Percentiles rank a stretch among this genome's conserved stretches.
Evolutionary conservation across 805 yeast genomes (phyloP).

Genomic region (Helenozyma rhizophorensis): DNA sequence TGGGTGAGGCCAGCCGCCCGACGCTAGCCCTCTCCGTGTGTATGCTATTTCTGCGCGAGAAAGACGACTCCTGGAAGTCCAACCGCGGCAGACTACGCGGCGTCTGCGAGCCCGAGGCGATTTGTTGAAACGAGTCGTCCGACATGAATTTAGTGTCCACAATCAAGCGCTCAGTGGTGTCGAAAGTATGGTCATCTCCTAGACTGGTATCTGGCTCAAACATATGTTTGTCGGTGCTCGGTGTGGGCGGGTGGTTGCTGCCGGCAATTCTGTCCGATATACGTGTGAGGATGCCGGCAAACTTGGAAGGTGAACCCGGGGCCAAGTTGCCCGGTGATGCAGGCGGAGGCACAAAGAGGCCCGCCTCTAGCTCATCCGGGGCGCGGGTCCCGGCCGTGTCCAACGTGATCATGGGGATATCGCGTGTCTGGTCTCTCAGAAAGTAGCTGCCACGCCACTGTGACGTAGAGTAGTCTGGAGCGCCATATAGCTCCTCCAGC

Average conservation of each 20-base stretch:
- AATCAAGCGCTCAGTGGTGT: not conserved
- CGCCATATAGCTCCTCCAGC: no score
- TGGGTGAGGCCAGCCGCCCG: no score
- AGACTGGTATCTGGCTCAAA: no score
- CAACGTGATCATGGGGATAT: constrained; percentile 15
- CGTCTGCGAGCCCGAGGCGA: no score
- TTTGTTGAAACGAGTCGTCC: constrained; percentile 2
- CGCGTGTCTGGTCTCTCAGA: constrained; percentile 6
- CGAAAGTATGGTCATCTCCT: not conserved
- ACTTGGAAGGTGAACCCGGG: constrained; percentile 10
- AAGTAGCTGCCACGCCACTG: not conserved
- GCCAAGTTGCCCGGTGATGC: not conserved
- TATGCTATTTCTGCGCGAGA: no score
- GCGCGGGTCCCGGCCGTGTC: constrained; percentile 2
- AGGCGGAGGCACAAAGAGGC: constrained; percentile 1
- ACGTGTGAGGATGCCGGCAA: constrained; percentile 10
- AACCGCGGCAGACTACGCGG: not conserved
- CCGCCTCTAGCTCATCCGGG: constrained; percentile 7
- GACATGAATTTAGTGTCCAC: not conserved
- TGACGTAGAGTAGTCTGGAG: no score
- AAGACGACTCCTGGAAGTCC: not conserved
- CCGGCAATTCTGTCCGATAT: constrained; percentile 15
- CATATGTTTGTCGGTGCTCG: constrained; percentile 3
- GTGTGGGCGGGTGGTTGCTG: constrained; percentile 10
- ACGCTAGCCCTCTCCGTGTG: no score